phyloP scores from a whole-genome alignment of 1,284 basidiomycete species.

The Moniliella sp. region DNA sequence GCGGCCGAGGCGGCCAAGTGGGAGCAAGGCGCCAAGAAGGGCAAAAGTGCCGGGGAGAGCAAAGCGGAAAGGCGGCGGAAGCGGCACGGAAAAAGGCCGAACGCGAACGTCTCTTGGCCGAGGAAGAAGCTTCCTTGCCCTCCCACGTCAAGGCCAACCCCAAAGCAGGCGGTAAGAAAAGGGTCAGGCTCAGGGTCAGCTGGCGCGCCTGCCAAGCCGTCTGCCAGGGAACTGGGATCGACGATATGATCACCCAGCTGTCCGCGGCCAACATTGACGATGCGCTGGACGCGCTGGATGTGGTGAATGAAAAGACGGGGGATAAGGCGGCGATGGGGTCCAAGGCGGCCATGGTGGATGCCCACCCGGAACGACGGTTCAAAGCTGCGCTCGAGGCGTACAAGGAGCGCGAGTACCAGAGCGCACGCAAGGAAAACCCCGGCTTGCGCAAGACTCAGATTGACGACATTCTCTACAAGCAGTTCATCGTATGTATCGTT shows the following conservation, averaged over 20 bases:
- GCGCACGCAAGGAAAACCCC: slow-evolving; percentile 55
- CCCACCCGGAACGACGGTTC: slow-evolving; percentile 65
- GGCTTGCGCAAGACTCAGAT: slow-evolving; percentile 66
- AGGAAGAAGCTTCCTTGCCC: slow-evolving; percentile 55
- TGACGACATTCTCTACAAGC: slow-evolving; percentile 36
- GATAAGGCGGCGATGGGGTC: slow-evolving; percentile 54
- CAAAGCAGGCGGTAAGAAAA: slow-evolving; percentile 40
- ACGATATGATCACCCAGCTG: slow-evolving; percentile 37
- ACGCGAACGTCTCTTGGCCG: slow-evolving; percentile 42
- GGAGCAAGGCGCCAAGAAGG: slow-evolving; percentile 45
- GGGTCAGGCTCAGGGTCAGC: too few species aligned
- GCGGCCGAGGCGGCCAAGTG: slow-evolving; percentile 54
- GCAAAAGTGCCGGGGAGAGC: slow-evolving; percentile 51
- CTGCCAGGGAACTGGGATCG: slow-evolving; percentile 7
- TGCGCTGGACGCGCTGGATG: slow-evolving; percentile 64
- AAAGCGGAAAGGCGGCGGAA: slow-evolving; percentile 44
- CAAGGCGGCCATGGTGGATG: slow-evolving; percentile 58
- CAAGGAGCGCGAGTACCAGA: slow-evolving; percentile 67
- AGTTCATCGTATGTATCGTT: slow-evolving; percentile 7
- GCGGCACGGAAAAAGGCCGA: slow-evolving; percentile 38
- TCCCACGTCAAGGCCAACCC: slow-evolving; percentile 46
- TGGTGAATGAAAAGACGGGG: slow-evolving; percentile 71
- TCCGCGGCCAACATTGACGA: slow-evolving; percentile 73
- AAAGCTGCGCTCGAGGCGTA: slow-evolving; percentile 72
- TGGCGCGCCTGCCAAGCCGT: slow-evolving; percentile 29